Base-by-base conservation (phyloP, 495 filamentous ascomycete species). In the Podospora comata region DNA sequence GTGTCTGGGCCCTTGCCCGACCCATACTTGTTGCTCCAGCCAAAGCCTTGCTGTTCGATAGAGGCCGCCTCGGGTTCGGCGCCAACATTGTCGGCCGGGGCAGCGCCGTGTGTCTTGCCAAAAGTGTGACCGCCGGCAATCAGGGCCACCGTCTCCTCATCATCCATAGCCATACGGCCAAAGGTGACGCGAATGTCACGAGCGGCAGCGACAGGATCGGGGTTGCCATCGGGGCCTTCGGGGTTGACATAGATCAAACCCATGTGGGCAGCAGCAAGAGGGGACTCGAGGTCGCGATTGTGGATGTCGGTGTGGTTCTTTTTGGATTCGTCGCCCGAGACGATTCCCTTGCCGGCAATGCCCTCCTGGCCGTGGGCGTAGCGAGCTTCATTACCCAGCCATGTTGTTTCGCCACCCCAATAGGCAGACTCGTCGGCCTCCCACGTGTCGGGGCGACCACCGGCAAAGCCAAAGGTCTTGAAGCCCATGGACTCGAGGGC, bases 241-340 rank as follows among this genome's bases (percentile, higher is more conserved):
- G 89, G 89, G 78, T 92, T 92, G 62, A 91, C 88, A 74, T 91
- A 92, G 79, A 92, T 91, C 74, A 92, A 77, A 68, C 89, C 89
- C 89, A 91, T 91, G 75, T 89, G 85, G 34, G 85, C 81, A 34
- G 88, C 87, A 26, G 82, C 89, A 19, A 92, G 77, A 1, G 89
- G 89, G 69, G 80, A 73, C 77, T 91, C 87, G 5, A 88, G 82
- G 20, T 90, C 82, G 66, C 88, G 87, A 34, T 78, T 79, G 76
- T 87, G 83, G 71, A 89, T 86, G 70, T 87, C 78, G 44, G 67
- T 79, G 74, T 85, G 77, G 30, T 74, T 77, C 59, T 80, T 77
- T 55, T 79, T 78, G 66, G 81, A 72, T 66, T 86, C 78, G 59
- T 85, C 81, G 13, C 73, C 78, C 64, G 80, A 78, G 3, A 87